A percentile compares a stretch with the other conserved stretches of the same genome.
Conservation (phyloP, 2,329 filamentous ascomycete genomes). For the Celoporthe dispersa region DNA sequence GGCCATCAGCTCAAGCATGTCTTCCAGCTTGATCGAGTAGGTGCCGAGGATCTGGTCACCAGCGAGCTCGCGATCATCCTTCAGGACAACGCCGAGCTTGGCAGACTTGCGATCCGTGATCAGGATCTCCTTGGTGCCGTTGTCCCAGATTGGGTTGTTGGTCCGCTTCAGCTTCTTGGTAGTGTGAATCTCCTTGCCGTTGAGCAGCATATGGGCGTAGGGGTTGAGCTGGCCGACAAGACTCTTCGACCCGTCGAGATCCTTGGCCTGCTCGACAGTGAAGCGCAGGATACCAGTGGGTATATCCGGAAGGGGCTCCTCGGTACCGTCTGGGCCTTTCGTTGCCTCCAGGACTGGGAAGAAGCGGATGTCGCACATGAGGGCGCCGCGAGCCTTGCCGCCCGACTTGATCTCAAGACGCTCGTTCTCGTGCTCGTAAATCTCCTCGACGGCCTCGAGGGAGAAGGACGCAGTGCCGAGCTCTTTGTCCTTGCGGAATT, state of each 20-base stretch:
- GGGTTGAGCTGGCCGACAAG: slow-evolving; percentile 89
- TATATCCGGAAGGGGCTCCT: slow-evolving; percentile 81
- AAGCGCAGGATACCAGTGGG: slow-evolving; percentile 95
- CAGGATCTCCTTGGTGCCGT: slow-evolving; percentile 90
- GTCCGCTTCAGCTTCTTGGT: slow-evolving; percentile 95
- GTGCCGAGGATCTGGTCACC: slow-evolving; percentile 85
- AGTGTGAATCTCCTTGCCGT: slow-evolving; percentile 86
- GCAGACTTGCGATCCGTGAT: slow-evolving; percentile 92
- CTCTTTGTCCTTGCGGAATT: slow-evolving; percentile 95
- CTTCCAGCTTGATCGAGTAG: slow-evolving; percentile 94
- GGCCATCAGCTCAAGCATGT: slow-evolving; percentile 86
- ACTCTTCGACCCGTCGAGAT: slow-evolving; percentile 90
- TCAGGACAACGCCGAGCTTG: slow-evolving; percentile 88
- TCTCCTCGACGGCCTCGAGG: slow-evolving; percentile 79
- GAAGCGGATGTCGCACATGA: slow-evolving; percentile 86
- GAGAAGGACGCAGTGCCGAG: slow-evolving; percentile 85
- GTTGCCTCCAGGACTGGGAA: slow-evolving; percentile 85
- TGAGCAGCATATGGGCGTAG: slow-evolving; percentile 85
- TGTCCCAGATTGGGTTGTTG: slow-evolving; percentile 95
- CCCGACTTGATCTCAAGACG: slow-evolving; percentile 82
- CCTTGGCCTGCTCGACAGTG: slow-evolving; percentile 94
- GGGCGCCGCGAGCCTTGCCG: slow-evolving; percentile 79
- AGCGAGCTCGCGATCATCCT: slow-evolving; percentile 87
- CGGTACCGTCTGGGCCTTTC: slow-evolving; percentile 75
- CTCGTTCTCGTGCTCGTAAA: slow-evolving; percentile 81